Evolutionary conservation across 169 alveolate genomes (phyloP).

Genomic region (Plasmodium inui): DNA sequence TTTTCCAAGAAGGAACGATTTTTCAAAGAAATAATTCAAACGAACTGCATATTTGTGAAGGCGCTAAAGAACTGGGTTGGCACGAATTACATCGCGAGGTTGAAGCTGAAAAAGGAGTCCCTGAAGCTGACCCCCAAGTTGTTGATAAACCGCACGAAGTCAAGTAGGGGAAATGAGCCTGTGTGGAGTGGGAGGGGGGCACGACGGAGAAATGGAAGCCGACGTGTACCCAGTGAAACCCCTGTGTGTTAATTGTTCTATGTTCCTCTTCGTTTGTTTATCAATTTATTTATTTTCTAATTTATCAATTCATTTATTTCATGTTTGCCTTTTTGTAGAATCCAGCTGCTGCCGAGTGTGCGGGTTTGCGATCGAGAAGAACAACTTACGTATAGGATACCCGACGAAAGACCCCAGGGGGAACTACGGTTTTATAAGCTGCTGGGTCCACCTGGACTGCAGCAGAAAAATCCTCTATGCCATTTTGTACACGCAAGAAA

Average conservation of each 20-base stretch:
- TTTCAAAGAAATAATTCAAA: slow-evolving; percentile 61
- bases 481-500: slow-evolving; percentile 31
- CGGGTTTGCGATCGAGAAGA: slow-evolving; percentile 59
- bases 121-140: slow-evolving; percentile 43
- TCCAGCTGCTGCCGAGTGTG: slow-evolving; percentile 75
- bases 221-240: background rate
- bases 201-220: background rate
- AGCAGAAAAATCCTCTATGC: slow-evolving; percentile 65
- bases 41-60: slow-evolving; percentile 42
- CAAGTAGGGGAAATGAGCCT: slow-evolving; percentile 46
- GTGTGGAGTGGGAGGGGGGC: background rate
- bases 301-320: background rate
- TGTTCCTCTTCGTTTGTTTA: background rate
- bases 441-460: slow-evolving; percentile 79
- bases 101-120: slow-evolving; percentile 47
- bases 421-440: slow-evolving; percentile 74
- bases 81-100: slow-evolving; percentile 11
- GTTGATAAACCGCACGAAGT: slow-evolving; percentile 36
- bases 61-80: slow-evolving; percentile 61
- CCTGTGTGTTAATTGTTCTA: background rate
- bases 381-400: slow-evolving; percentile 67
- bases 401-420: slow-evolving; percentile 80
- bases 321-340: slow-evolving; percentile 1
- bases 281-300: no score
- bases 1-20: slow-evolving; percentile 57